Evolutionary conservation across 176 grass and related monocot species (phyloP), one percentile per base, ranked within the genome.

Genomic region (Ampelocalamus luodianensis): DNA sequence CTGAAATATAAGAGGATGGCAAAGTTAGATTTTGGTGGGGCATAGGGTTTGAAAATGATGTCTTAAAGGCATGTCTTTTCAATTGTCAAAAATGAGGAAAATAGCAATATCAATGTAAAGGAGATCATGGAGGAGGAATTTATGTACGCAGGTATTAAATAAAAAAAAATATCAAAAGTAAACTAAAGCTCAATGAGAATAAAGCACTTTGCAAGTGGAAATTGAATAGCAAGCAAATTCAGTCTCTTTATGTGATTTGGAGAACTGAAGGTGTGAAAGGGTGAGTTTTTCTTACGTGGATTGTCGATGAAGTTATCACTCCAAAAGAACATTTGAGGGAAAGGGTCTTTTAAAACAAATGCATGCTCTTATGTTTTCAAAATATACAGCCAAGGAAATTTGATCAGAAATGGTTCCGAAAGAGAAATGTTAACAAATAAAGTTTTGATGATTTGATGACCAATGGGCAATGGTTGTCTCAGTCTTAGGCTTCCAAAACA

Each of bases 11-110:
- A 74, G 55, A 80, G 5, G 29, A 23, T 49, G 8, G 18, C 37
- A 36, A 56, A 37, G 46, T 66, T 68, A 27, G 17, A 66, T 68
- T 58, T 81, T 46, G 78, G 49, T 68, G 49, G 85, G 13, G 23
- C 63, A 56, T 24, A 40, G 9, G 43, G 40, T 51, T 50, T 9
- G 29, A 71, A 79, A 86, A 62, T 58, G 56, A 55, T 18, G 34
- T 23, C 55, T 51, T 27, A 32, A 16, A n/a, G 68, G 6, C 6
- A 43, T 74, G 18, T 1, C 36, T 74, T 45, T 73, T 37, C 17
- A 17, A 2, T 42, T 20, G 38, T 17, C 0, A 54, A 56, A 44
- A 55, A 3, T 18, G 20, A 36, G 17, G 16, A 16, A n/a, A 36
- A 83, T 37, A 74, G 26, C 36, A 17, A 50, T 39, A 23, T 24